Base-by-base conservation (phyloP, 805 yeast genomes). In the Saccharomycopsis capsularis region DNA sequence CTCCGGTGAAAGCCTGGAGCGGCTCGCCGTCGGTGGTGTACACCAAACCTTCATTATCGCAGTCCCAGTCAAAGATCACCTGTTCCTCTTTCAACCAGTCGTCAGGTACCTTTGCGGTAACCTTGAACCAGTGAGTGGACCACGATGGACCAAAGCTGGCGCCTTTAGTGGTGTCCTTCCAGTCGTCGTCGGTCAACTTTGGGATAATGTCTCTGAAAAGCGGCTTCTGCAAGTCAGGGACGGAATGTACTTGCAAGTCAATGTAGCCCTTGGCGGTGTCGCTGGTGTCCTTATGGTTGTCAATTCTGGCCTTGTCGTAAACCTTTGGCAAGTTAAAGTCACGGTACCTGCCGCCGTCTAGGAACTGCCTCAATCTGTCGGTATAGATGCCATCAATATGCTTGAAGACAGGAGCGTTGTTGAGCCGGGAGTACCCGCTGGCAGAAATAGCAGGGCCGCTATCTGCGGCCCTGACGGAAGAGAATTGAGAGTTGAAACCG, bases 41-140 rank as follows among this genome's bases (percentile, higher is more conserved):
- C 16, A 89, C 75, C 55, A 91, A 69, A 2, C 93, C 98, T 64
- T 91, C 99, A 59, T 84, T 82, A 46, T 79, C 77, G 43, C 89
- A 79, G 62, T 91, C 95, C 87, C 95, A 90, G 54, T 87, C 82
- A 51, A 86, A 76, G 47, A 82, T 68, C 36, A 87, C 73, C 50
- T 70, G 73, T 35, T 76, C 79, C 15, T 72, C 70, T 21, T 69
- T 61, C 7, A 67, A 56, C 72, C 75, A 68, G 2, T 70, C 62
- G 15, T 68, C 56, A 0, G 96, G 95, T 3, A 91, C 68, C n/a
- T 69, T 68, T 50, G 86, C 65, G 13, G 72, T 66, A 19, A 91
- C 67, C 56, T 79, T 76, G 66, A 93, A 88, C 99, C 99, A 91
- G 55, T 88, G 95, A 1, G 98, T 85, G 51, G 91, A 82, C 99